Evolutionary conservation across 2,329 filamentous ascomycete genomes (phyloP), one percentile per base, ranked within the genome.

Genomic region (Colletotrichum falcatum): DNA sequence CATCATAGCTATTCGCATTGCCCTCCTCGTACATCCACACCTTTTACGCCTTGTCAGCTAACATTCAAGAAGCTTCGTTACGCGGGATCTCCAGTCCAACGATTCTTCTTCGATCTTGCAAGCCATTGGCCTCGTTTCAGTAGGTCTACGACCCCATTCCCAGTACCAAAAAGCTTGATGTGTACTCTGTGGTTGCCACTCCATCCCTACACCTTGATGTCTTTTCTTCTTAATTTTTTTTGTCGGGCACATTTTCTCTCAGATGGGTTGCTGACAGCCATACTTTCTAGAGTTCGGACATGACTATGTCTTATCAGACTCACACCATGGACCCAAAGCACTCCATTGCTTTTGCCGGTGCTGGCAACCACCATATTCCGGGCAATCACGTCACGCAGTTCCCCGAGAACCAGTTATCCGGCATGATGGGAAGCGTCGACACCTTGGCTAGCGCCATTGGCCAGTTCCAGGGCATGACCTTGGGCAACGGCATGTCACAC

Each of bases 311-410:
- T 79, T 82, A 81, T 75, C 77, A 78, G 75, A 75, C 76, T 76
- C 75, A 78, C 72, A 70, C 74, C 66, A 83, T 83, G 82, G 82
- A 83, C 71, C 73, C 76, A 72, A 75, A 76, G 70, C 75, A 73
- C 63, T 76, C 74, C 56, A 75, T 79, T 71, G 75, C 78, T 7
- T 73, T 71, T 58, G 35, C 51, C 14, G 60, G 66, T 51, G 49
- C 58, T n/a, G 67, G 56, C 30, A 51, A 20, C 58, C 67, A 61
- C 18, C 66, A 55, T n/a, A 33, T 66, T 3, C 11, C 64, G 18
- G 61, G 58, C 28, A 48, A 61, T 44, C 70, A 71, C 23, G 42
- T 28, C 9, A 33, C 51, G 30, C 72, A 73, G 56, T 73, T 71
- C 61, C 33, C 66, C 20, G 72, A 73, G 63, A 71, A 71, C 23